Base-by-base conservation (phyloP, 257 asterid species). In the Nicotiana otophora region DNA sequence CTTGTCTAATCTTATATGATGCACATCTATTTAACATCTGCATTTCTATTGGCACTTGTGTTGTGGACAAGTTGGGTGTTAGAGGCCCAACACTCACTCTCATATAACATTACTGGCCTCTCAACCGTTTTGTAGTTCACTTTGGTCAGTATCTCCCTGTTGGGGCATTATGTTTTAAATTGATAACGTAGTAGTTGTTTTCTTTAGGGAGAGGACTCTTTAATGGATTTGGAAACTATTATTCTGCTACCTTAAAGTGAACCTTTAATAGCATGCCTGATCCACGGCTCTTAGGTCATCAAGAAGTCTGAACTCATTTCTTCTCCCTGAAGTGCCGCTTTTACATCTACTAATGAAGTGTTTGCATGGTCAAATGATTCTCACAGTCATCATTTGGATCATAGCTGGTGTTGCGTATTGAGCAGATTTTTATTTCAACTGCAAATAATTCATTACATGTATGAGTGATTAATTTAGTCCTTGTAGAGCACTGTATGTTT, bases 191-290 rank as follows among this genome's bases (percentile, higher is more conserved):
- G 42, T 51, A 75, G 63, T 51, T 75, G 26, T 51, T 75, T 48
- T 75, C 80, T 75, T 75, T 75, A 51, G 62, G 63, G 80, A 51
- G 33, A 33, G 46, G 80, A 51, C 63, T 48, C 62, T n/a, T 23
- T 72, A 72, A 14, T 72, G 79, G 61, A 72, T 72, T 72, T 75
- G 80, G 80, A 75, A 51, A 63, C 46, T 75, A 48, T 74, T 75
- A 51, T 51, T 75, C 42, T 15, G 63, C 63, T 26, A 17, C 63
- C 63, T 26, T 15, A 75, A 51, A 8, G 46, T 51, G 80, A 75
- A 16, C 16, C 63, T 75, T 75, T 75, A 75, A 26, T 26, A 26
- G 46, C 28, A 61, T 26, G 8, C 42, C 63, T 26, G 42, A 28
- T 72, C 79, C 39, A 46, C 36, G 28, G 26, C 16, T 75, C 14